Conservation (phyloP, 2,329 filamentous ascomycete genomes). For the Gliomastix tumulicola region DNA sequence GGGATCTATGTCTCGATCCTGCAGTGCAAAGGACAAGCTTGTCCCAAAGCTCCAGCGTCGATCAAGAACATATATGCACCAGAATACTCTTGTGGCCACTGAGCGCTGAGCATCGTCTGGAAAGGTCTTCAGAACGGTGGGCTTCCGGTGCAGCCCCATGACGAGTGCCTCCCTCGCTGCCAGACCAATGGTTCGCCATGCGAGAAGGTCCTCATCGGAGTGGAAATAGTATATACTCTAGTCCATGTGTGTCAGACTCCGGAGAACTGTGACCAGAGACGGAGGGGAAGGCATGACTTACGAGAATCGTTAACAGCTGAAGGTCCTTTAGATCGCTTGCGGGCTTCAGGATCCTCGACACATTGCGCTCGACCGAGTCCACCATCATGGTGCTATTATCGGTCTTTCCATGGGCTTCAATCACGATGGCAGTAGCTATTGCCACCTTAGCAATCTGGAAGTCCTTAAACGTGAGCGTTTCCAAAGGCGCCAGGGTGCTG, state of each 20-base stretch:
- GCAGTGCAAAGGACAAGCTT: conserved; percentile 38
- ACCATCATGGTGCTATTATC: conserved; percentile 18
- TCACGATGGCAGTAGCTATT: conserved; percentile 20
- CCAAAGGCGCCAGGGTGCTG: neutral
- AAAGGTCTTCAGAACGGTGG: conserved; percentile 32
- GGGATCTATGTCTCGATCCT: conserved; percentile 41
- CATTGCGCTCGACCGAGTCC: conserved; percentile 17
- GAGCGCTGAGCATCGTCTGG: conserved; percentile 18
- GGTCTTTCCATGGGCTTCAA: conserved; percentile 21
- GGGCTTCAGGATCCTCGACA: conserved; percentile 16
- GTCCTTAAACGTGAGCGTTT: conserved; percentile 12
- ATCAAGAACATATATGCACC: conserved; percentile 44
- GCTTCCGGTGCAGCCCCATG: conserved; percentile 38
- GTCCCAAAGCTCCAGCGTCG: conserved; percentile 45
- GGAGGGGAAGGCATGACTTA: conserved; percentile 5
- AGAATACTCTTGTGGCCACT: conserved; percentile 32
- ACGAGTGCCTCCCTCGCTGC: conserved; percentile 38
- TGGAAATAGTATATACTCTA: conserved; percentile 35
- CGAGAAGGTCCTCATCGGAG: conserved; percentile 39
- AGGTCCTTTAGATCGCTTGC: conserved; percentile 24
- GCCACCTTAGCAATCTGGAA: conserved; percentile 24
- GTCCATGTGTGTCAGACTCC: neutral
- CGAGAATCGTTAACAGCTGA: conserved; percentile 21
- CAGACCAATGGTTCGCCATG: conserved; percentile 39
- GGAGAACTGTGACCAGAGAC: neutral